phyloP scores from a whole-genome alignment of 345 rosid genomes.

The Noccaea caerulescens region DNA sequence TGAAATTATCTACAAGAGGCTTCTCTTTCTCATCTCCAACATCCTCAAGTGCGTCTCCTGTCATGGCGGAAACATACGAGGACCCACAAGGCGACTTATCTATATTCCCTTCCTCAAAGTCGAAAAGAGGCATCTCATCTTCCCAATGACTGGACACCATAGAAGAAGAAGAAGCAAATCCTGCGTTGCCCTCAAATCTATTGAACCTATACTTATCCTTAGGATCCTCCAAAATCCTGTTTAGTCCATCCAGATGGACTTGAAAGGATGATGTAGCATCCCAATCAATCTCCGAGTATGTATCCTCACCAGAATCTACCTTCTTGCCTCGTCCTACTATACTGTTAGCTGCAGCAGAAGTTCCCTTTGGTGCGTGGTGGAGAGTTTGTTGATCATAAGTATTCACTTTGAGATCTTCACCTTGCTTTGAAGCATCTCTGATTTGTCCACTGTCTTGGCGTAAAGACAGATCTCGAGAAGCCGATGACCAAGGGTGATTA shows the following conservation, averaged over 20 bases:
- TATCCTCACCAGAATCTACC: conserved; percentile 22
- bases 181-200: not conserved
- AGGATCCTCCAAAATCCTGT: conserved; percentile 33
- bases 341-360: conserved; percentile 9
- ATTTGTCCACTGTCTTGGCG: conserved; percentile 18
- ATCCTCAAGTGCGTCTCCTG: conserved; percentile 39
- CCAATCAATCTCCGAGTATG: conserved; percentile 33
- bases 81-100: conserved; percentile 35
- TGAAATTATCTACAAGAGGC: conserved; percentile 16
- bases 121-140: conserved; percentile 25
- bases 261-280: conserved; percentile 34
- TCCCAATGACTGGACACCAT: conserved; percentile 33
- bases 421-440: not conserved
- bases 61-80: conserved; percentile 35
- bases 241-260: conserved; percentile 30
- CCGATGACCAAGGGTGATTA: conserved; percentile 26
- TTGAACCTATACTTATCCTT: conserved; percentile 16
- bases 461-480: conserved; percentile 9
- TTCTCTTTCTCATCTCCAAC: conserved; percentile 21
- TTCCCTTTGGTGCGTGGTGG: not conserved
- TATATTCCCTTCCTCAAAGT: conserved; percentile 27
- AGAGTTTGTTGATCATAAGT: conserved; percentile 5
- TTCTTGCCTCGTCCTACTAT: conserved; percentile 29
- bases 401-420: conserved; percentile 11
- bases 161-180: conserved; percentile 35